Evolutionary conservation across 257 asterid species (phyloP).

Genomic region (Solanum tacnaense): DNA sequence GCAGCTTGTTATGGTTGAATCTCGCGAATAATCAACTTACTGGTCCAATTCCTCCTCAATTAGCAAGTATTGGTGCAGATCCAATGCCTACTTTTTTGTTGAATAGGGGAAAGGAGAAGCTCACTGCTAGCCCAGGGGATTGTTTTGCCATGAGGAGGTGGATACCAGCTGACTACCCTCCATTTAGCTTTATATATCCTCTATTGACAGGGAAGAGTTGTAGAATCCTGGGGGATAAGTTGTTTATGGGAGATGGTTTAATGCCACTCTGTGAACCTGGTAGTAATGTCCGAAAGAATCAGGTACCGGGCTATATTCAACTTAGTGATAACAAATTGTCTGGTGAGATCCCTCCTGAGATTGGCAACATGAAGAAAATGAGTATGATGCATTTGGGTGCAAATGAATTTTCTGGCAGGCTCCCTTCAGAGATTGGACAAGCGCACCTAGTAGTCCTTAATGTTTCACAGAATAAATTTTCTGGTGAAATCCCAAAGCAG

Average conservation of each 20-base stretch:
- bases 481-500: constrained; percentile 58
- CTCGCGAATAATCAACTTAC: constrained; percentile 58
- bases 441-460: constrained; percentile 59
- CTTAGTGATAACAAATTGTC: constrained; percentile 55
- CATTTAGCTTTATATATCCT: constrained; percentile 58
- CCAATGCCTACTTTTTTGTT: constrained; percentile 41
- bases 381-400: constrained; percentile 64
- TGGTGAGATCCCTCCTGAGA: constrained; percentile 57
- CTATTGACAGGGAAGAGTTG: constrained; percentile 67
- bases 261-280: constrained; percentile 65
- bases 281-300: constrained; percentile 30
- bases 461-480: constrained; percentile 38
- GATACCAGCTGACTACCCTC: constrained; percentile 82
- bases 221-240: constrained; percentile 47
- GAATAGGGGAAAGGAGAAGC: constrained; percentile 26
- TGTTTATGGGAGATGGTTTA: constrained; percentile 63
- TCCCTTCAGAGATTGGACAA: constrained; percentile 35
- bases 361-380: constrained; percentile 55
- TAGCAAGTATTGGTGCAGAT: constrained; percentile 45
- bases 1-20: constrained; percentile 78
- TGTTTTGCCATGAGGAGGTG: constrained; percentile 77
- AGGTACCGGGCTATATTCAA: constrained; percentile 71
- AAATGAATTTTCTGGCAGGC: constrained; percentile 40
- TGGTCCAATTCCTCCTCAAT: constrained; percentile 37
- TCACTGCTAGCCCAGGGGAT: constrained; percentile 65